These are phyloP conservation scores for Pleurotus ostreatus DNA, from an alignment of 768 basidiomycete genomes.

Conservation along the genomic window DNA sequence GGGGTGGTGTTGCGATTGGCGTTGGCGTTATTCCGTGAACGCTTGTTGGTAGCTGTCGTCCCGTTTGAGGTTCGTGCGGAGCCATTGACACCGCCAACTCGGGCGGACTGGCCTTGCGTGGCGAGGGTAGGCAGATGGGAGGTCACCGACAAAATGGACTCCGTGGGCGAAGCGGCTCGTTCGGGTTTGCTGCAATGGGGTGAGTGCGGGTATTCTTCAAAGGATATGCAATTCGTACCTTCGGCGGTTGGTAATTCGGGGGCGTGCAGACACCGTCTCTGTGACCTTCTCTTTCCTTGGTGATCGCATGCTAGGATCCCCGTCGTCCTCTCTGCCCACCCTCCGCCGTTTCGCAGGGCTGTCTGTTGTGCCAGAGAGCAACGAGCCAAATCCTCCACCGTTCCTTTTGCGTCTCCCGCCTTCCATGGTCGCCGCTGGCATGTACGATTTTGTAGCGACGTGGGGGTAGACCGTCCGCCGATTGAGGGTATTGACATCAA, in stretches of 20 bases:
- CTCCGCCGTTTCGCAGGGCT: constrained; percentile 68
- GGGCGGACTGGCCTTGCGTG: constrained; percentile 14
- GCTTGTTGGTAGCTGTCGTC: constrained; percentile 32
- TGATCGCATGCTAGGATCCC: constrained; percentile 47
- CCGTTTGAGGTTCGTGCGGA: constrained; percentile 25
- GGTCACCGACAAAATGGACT: constrained; percentile 69
- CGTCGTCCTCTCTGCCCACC: constrained; percentile 57
- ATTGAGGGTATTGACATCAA: constrained; percentile 53
- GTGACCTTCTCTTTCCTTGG: constrained; percentile 58
- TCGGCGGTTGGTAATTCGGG: constrained; percentile 55
- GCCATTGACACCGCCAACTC: constrained; percentile 23
- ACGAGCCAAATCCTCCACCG: constrained; percentile 48
- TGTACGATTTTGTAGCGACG: constrained; percentile 63
- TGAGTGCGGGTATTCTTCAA: constrained; percentile 8
- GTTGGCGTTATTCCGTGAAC: constrained; percentile 35
- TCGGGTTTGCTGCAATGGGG: constrained; percentile 42
- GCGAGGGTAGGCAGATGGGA: constrained; percentile 50
- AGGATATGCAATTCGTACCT: constrained; percentile 40
- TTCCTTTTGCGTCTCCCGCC: constrained; percentile 51
- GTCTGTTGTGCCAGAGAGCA: constrained; percentile 51
- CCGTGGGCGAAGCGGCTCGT: constrained; percentile 65
- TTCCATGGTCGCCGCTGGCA: constrained; percentile 59
- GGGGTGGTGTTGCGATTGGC: constrained; percentile 31
- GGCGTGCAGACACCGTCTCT: constrained; percentile 38
- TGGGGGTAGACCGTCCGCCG: constrained; percentile 74